Conservation (phyloP, 768 basidiomycete genomes). For the Cystofilobasidium bisporidii region DNA sequence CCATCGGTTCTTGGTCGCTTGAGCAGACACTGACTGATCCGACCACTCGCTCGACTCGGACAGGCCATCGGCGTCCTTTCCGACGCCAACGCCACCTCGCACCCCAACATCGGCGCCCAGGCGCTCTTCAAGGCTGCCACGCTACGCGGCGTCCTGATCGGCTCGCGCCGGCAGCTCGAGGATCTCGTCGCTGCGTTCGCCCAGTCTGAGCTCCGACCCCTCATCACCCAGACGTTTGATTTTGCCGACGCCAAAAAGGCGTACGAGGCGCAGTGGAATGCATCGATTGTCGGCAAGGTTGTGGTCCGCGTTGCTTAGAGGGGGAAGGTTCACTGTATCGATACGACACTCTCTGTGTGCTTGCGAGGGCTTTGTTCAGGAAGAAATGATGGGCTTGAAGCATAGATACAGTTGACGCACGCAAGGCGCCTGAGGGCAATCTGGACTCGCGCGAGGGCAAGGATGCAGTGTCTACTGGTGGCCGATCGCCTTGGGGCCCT, state of each 20-base stretch:
- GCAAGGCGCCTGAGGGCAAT: too few species aligned
- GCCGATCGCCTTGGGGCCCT: background rate
- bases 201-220: slow-evolving; percentile 46
- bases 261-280: slow-evolving; percentile 49
- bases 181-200: slow-evolving; percentile 49
- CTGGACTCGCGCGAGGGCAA: too few species aligned
- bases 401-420: too few species aligned
- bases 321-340: background rate
- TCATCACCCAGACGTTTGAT: slow-evolving; percentile 52
- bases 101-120: slow-evolving; percentile 36
- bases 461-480: background rate
- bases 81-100: slow-evolving; percentile 3
- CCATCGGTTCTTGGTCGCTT: background rate
- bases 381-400: too few species aligned
- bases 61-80: slow-evolving; percentile 51
- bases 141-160: slow-evolving; percentile 51
- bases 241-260: slow-evolving; percentile 52
- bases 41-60: background rate
- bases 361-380: too few species aligned
- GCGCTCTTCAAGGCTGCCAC: slow-evolving; percentile 43
- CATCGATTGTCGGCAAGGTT: slow-evolving; percentile 56
- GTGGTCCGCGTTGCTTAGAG: slow-evolving; percentile 40
- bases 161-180: slow-evolving; percentile 55
- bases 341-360: too few species aligned
- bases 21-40: background rate